These are phyloP conservation scores for Metschnikowia peoriensis DNA, from an alignment of 805 yeast species.

Conservation along the genomic window DNA sequence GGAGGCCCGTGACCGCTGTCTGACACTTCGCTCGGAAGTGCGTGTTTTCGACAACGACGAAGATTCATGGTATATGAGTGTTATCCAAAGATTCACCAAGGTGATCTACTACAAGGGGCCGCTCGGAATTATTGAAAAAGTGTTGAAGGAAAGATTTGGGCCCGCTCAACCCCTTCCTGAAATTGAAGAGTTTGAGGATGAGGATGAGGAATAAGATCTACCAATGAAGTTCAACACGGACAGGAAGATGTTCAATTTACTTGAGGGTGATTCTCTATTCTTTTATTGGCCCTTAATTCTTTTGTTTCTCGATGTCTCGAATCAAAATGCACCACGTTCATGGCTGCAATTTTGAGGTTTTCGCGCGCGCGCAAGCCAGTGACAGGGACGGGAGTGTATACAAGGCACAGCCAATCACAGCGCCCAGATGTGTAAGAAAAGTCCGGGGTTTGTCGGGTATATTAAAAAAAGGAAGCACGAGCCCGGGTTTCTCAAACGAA, in stretches of 20 bases:
- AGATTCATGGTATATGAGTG: constrained; percentile 33
- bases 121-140: constrained; percentile 40
- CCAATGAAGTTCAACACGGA: too few species aligned
- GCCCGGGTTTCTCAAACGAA: not conserved
- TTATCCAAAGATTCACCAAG: constrained; percentile 33
- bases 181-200: constrained; percentile 42
- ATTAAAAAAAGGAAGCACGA: not conserved
- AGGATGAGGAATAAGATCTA: constrained; percentile 29
- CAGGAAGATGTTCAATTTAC: too few species aligned
- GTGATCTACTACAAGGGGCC: constrained; percentile 43
- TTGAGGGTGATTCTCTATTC: not conserved
- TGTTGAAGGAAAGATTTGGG: constrained; percentile 39
- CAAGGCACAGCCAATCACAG: constrained; percentile 17
- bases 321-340: not conserved
- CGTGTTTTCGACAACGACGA: constrained; percentile 26
- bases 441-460: constrained; percentile 17
- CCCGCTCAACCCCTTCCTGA: constrained; percentile 32
- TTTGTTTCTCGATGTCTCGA: not conserved
- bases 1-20: constrained; percentile 27
- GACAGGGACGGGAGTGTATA: not conserved
- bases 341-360: not conserved
- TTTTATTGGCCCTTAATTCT: not conserved
- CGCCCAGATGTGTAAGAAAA: constrained; percentile 17
- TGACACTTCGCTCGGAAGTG: constrained; percentile 24
- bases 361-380: not conserved